Base-by-base conservation (phyloP, 768 basidiomycete genomes). In the Boletus insuetus region DNA sequence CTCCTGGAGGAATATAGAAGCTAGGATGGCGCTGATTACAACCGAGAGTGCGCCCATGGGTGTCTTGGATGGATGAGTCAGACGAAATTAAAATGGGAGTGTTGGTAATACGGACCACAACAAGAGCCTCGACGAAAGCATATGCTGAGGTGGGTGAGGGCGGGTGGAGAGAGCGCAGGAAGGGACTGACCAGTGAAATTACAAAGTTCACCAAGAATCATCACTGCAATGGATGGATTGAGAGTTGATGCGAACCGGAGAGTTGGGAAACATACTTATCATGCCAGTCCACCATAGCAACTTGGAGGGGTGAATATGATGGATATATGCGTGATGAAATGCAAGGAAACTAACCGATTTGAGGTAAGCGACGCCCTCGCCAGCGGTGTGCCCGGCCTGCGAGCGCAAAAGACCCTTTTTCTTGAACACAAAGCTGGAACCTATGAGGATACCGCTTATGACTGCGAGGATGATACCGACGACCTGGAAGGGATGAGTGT, bases 21-120 rank as follows among this genome's bases (percentile, higher is more conserved):
- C 95, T 17, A 98, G 75, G 34, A 96, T 89, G 47, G 95, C 94
- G 70, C 87, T 96, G 59, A 98, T 79, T 60, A 99, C 97, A 62
- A 99, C 97, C 19, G 94, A 94, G 51, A 99, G 82, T 9, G 96
- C 94, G 40, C 96, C 96, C 63, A 99, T 82, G 3, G 96, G 97
- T 38, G 96, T 98, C 86, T 89, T 53, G 43, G 10, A 41, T 17
- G 41, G 11, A 16, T 8, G 40, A 4, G 51, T 64, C 32, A 58
- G 56, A 20, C 39, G 24, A 26, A 45, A 35, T 49, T 54, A 22
- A 35, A 45, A 49, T 41, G 8, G 13, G 49, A 2, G 32, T 37
- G 44, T 42, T 6, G 29, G n/a, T 52, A 46, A 46, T 43, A 79
- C 85, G 58, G 69, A 91, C 89, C 56, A 98, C 97, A 56, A 98